These are phyloP conservation scores for Jackrogersella multiformis DNA, from an alignment of 495 filamentous ascomycete genomes.

Conservation along the genomic window DNA sequence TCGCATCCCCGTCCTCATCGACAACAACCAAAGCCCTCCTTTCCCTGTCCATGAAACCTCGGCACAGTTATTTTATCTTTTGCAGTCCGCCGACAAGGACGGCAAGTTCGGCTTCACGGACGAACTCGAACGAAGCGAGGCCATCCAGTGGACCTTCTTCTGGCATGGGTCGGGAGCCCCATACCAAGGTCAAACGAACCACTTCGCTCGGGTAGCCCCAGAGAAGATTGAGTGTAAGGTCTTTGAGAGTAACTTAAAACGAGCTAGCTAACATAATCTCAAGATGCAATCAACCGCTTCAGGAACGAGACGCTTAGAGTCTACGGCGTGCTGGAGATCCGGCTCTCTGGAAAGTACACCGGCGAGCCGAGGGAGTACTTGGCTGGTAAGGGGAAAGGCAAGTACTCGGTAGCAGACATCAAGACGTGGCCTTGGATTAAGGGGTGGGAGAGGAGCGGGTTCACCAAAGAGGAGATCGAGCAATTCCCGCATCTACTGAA, in stretches of 20 bases:
- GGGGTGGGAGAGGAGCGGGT: slow-evolving; percentile 52
- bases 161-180: slow-evolving; percentile 39
- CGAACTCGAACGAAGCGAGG: slow-evolving; percentile 53
- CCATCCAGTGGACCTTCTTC: slow-evolving; percentile 60
- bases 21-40: slow-evolving; percentile 60
- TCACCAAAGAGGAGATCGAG: slow-evolving; percentile 60
- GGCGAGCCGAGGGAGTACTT: slow-evolving; percentile 60
- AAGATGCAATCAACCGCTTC: slow-evolving; percentile 64
- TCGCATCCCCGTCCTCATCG: slow-evolving; percentile 62
- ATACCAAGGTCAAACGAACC: slow-evolving; percentile 49
- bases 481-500: slow-evolving; percentile 61
- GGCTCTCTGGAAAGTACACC: slow-evolving; percentile 56
- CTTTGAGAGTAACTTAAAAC: neutral
- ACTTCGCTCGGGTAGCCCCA: slow-evolving; percentile 50
- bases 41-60: slow-evolving; percentile 64
- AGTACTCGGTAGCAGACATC: slow-evolving; percentile 65
- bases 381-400: slow-evolving; percentile 63
- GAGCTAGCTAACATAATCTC: neutral
- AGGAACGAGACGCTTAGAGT: slow-evolving; percentile 63
- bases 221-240: slow-evolving; percentile 59
- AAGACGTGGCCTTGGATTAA: slow-evolving; percentile 67
- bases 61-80: slow-evolving; percentile 62
- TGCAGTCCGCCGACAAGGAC: slow-evolving; percentile 60
- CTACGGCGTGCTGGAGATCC: slow-evolving; percentile 64
- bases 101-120: slow-evolving; percentile 57